Percentiles rank a stretch among this genome's conserved stretches.
Evolutionary conservation across 2,329 filamentous ascomycete genomes (phyloP).

Genomic region (Penicillium sp.): DNA sequence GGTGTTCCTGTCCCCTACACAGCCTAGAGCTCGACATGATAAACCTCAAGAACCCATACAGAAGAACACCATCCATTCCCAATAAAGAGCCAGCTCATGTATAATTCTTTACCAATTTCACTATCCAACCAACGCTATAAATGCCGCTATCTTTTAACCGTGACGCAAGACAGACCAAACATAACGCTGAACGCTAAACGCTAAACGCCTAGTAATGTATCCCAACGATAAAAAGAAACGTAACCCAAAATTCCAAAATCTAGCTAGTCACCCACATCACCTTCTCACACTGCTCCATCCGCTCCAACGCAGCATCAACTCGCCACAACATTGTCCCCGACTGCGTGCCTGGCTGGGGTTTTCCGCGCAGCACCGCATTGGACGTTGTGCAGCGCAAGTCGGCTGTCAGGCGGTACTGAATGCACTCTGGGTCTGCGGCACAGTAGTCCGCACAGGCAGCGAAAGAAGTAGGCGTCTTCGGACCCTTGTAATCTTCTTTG

Average conservation of each 20-base stretch:
- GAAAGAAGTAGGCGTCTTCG: constrained; percentile 6
- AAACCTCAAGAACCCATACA: not conserved
- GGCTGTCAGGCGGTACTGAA: constrained; percentile 19
- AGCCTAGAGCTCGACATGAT: not conserved
- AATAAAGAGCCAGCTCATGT: not conserved
- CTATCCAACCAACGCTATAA: not conserved
- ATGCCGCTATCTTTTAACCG: not conserved
- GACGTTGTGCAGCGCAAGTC: constrained; percentile 17
- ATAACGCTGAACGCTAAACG: constrained; percentile 1
- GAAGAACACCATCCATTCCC: not conserved
- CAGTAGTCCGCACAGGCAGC: constrained; percentile 23
- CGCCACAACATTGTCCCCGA: constrained; percentile 26
- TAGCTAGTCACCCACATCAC: constrained; percentile 12
- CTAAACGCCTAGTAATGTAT: not conserved
- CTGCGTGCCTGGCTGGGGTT: constrained; percentile 8
- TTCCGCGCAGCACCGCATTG: constrained; percentile 14
- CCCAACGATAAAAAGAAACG: not conserved
- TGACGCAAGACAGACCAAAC: not conserved
- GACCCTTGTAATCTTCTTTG: constrained; percentile 6
- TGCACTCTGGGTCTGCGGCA: constrained; percentile 13
- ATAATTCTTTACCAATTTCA: not conserved
- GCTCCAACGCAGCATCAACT: constrained; percentile 16
- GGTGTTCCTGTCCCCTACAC: not conserved
- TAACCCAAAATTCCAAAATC: not conserved
- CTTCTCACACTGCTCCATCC: constrained; percentile 11